Conservation (phyloP, 2,329 filamentous ascomycete species). For the Phaeosphaeriaceae sp. region DNA sequence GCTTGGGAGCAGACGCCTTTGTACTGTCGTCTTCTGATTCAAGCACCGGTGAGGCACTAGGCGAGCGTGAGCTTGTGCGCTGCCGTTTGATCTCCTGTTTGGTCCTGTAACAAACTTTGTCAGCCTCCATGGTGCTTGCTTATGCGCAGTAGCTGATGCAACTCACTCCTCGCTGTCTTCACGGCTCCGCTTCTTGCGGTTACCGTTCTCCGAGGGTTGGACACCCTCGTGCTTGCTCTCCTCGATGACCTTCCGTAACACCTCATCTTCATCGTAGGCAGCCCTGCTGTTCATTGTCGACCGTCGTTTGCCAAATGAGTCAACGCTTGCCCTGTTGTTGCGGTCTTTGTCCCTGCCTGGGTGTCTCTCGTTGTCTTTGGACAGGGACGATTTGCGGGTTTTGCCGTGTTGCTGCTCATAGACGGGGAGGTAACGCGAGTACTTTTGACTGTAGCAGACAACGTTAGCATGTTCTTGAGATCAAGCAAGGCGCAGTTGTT, state of each 20-base stretch:
- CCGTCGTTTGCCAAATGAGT: conserved; percentile 77
- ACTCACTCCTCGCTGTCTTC: conserved; percentile 96
- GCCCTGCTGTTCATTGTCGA: conserved; percentile 98
- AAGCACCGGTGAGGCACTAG: conserved; percentile 58
- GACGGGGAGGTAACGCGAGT: conserved; percentile 69
- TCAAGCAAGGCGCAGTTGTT: background rate
- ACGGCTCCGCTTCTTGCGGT: conserved; percentile 79
- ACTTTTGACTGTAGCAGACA: conserved; percentile 60
- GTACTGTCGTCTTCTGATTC: conserved; percentile 75
- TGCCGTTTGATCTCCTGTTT: conserved; percentile 78
- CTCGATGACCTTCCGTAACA: conserved; percentile 86
- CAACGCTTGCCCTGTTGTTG: conserved; percentile 61
- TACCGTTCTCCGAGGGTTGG: conserved; percentile 61
- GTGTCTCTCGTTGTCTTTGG: conserved; percentile 66
- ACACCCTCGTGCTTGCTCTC: conserved; percentile 86
- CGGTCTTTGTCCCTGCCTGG: conserved; percentile 63
- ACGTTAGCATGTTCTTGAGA: conserved; percentile 7
- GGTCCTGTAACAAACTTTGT: conserved; percentile 62
- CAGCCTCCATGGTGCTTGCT: conserved; percentile 19
- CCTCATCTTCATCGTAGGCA: conserved; percentile 93
- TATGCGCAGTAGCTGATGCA: conserved; percentile 12
- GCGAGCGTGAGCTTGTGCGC: conserved; percentile 67
- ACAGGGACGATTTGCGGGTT: conserved; percentile 69
- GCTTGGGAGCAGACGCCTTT: conserved; percentile 51
- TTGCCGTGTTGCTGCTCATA: conserved; percentile 59